These are phyloP conservation scores for slime mould (Dictyostelium discoideum) DNA, from an alignment of 78 protist species.

Conservation along the genomic window DNA sequence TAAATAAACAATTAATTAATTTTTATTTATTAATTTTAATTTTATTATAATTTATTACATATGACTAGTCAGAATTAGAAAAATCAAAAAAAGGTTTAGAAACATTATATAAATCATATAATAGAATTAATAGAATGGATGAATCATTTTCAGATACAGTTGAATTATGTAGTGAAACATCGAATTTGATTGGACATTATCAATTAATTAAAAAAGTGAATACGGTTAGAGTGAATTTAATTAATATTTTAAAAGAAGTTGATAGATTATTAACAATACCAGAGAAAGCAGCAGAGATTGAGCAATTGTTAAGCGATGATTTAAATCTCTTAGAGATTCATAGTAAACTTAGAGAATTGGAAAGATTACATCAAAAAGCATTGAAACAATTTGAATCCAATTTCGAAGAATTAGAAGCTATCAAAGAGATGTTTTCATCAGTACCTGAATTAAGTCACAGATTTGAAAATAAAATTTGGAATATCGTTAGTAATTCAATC, in stretches of 20 bases:
- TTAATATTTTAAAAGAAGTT: conserved; percentile 55
- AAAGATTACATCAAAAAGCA: conserved; percentile 68
- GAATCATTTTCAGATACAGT: conserved; percentile 45
- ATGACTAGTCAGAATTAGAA: conserved; percentile 48
- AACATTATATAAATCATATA: conserved; percentile 53
- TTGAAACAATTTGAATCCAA: conserved; percentile 71
- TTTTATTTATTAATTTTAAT: neutral
- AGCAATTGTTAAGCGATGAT: conserved; percentile 35
- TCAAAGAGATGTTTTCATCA: conserved; percentile 62
- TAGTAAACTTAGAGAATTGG: conserved; percentile 50
- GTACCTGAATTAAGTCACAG: conserved; percentile 35
- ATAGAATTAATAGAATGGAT: conserved; percentile 59
- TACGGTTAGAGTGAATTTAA: conserved; percentile 42
- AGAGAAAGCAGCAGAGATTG: conserved; percentile 74
- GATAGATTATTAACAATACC: conserved; percentile 71
- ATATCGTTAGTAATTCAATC: conserved; percentile 32
- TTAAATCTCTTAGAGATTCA: conserved; percentile 40
- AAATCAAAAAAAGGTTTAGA: conserved; percentile 80
- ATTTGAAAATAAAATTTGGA: conserved; percentile 69
- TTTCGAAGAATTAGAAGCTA: conserved; percentile 57
- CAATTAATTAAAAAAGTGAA: conserved; percentile 67
- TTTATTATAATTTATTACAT: neutral
- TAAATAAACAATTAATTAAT: too few species aligned
- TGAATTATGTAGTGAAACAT: conserved; percentile 24
- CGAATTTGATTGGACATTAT: conserved; percentile 67